Evolutionary conservation across 192 early-diverging fungal species (phyloP), one percentile per base, ranked within the genome.

Genomic region (Entomortierella lignicola): DNA sequence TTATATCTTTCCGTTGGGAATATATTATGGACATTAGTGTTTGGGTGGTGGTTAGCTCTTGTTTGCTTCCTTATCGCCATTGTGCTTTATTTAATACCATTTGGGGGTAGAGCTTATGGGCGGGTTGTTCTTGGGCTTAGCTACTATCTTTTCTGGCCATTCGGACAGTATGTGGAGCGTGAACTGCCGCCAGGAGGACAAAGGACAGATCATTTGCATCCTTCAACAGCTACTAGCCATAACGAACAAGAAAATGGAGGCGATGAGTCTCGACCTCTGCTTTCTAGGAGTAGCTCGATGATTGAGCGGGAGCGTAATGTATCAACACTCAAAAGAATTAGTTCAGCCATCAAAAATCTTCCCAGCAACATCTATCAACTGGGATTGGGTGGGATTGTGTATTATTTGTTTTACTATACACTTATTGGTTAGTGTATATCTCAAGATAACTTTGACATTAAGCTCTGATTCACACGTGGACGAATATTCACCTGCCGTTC

Each of bases 141-240:
- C 27, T 83, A 89, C 55, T 99, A 99, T 65, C 84, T 98, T 30
- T 82, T 99, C 31, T 97, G 95, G 94, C 97, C 97, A 11, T 99
- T 99, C 86, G 96, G 96, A 25, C 93, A 95, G 60, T 96, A 94
- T 80, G 93, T 98, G 12, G 94, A 94, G 64, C 86, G 90, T 29
- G 75, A 79, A 29, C 39, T 79, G 4, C 43, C 57, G 17, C 75
- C 75, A 20, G 67, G 69, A 4, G 64, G 63, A 34, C 39, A 63
- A 47, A 82, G 57, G 64, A 72, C 74, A 4, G 64, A 60, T 23
- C 29, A n/a, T 27, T 48, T 69, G 23, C 52, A 63, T 39, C 13
- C 57, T 31, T 25, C 27, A 43, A 20, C 25, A 17, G 25, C 51
- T 18, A 57, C 26, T 0, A 32, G 34, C 25, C 50, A 48, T 17